phyloP scores from a whole-genome alignment of 1,284 basidiomycete species.

The Trichosporon asahii region DNA sequence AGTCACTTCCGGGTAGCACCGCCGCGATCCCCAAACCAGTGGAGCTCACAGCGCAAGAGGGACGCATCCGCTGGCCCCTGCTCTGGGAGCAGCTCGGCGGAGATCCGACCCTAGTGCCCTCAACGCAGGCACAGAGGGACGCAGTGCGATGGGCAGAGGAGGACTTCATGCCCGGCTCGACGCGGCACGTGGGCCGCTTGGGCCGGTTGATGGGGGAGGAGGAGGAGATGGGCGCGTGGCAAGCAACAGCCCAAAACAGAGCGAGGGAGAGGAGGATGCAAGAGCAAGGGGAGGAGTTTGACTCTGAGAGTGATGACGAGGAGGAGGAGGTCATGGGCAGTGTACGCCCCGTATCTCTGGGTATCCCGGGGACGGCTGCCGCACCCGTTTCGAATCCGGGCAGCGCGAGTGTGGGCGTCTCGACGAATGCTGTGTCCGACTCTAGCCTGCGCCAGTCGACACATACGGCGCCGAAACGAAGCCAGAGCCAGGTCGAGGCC shows the following conservation, averaged over 20 bases:
- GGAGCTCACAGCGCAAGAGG: constrained; percentile 29
- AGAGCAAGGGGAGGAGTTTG: constrained; percentile 44
- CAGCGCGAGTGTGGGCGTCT: no score
- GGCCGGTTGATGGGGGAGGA: constrained; percentile 43
- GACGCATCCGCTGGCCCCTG: constrained; percentile 45
- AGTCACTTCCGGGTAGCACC: neutral
- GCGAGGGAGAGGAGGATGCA: constrained; percentile 36
- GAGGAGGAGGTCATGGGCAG: no score
- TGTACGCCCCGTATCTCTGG: no score
- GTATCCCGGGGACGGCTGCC: no score
- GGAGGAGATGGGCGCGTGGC: constrained; percentile 47
- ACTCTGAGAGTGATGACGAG: constrained; percentile 40
- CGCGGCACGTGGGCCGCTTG: constrained; percentile 45
- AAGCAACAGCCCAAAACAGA: constrained; percentile 36
- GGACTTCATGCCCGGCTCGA: constrained; percentile 31
- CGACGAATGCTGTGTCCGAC: no score
- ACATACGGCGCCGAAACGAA: constrained; percentile 10
- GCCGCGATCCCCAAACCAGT: constrained; percentile 16
- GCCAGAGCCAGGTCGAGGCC: constrained; percentile 35
- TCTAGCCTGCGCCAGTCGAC: no score
- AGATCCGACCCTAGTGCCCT: constrained; percentile 20
- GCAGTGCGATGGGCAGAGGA: constrained; percentile 37
- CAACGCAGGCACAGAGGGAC: constrained; percentile 27
- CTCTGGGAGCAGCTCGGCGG: constrained; percentile 50
- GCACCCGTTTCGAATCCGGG: no score